A percentile compares a stretch with the other conserved stretches of the same genome.
Conservation (phyloP, 2,329 filamentous ascomycete genomes). For the Pochonia chlamydosporia region DNA sequence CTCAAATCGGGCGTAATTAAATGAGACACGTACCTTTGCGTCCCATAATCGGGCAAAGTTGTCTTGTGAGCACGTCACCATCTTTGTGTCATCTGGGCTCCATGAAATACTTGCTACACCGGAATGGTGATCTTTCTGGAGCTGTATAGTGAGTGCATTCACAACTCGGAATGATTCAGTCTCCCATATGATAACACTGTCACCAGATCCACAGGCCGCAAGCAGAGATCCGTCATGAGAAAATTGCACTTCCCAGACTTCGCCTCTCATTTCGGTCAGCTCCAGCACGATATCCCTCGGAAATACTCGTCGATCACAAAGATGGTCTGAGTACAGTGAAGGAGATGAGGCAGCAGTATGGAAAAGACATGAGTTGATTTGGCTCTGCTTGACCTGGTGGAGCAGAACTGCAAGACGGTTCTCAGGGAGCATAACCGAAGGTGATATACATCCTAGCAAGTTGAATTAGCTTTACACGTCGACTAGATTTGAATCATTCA, state of each 20-base stretch:
- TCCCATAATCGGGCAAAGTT: slow-evolving; percentile 72
- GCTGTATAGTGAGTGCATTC: slow-evolving; percentile 43
- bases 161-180: slow-evolving; percentile 62
- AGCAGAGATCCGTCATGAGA: slow-evolving; percentile 80
- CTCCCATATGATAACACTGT: slow-evolving; percentile 75
- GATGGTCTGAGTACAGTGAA: slow-evolving; percentile 84
- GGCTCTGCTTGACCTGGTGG: slow-evolving; percentile 74
- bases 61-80: slow-evolving; percentile 79
- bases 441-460: slow-evolving; percentile 73
- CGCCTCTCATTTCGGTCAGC: slow-evolving; percentile 66
- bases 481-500: background rate
- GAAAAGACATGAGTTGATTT: slow-evolving; percentile 79
- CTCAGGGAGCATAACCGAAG: slow-evolving; percentile 94
- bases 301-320: slow-evolving; percentile 74
- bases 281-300: slow-evolving; percentile 67
- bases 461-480: slow-evolving; percentile 14
- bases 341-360: slow-evolving; percentile 76
- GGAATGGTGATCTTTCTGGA: slow-evolving; percentile 49
- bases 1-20: background rate
- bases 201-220: slow-evolving; percentile 75
- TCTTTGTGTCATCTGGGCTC: slow-evolving; percentile 84
- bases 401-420: slow-evolving; percentile 78
- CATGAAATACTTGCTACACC: slow-evolving; percentile 79
- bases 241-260: slow-evolving; percentile 90
- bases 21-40: slow-evolving; percentile 45